Base-by-base conservation (phyloP, 768 basidiomycete genomes). In the Russula emetica region DNA sequence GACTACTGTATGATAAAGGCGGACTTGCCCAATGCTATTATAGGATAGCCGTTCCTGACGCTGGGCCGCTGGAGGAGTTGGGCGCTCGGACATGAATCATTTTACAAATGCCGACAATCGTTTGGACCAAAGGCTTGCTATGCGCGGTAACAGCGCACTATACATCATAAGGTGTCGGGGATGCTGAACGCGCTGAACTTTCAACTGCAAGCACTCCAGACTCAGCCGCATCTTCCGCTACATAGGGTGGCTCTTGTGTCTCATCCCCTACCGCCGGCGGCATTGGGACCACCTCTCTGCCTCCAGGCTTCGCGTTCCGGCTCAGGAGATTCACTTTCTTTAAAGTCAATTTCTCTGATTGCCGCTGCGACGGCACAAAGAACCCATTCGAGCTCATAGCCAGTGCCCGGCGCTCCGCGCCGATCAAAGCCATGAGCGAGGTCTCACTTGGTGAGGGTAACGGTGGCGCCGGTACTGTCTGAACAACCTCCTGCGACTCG, bases 401-500 rank as follows among this genome's bases (percentile, higher is more conserved):
- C 69, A 74, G 56, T 66, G 74, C 57, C 62, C 59, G 67, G 63
- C 73, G 68, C 53, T 74, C 75, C n/a, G 50, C 76, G 38, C 66
- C 66, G 8, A 45, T 72, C 51, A 57, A 68, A 67, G 69, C 71
- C 53, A 61, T 70, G 36, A 60, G 69, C 55, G 54, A 73, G 53
- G 57, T 30, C n/a, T 70, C 74, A 22, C 38, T 38, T 8, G 52
- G 50, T 13, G 57, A 55, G 32, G 66, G 66, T n/a, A 53, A 32
- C 6, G 67, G 61, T 5, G 80, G 80, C 0, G 85, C 78, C 8
- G 82, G 72, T 18, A 96, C 76, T 32, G 86, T 82, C 72, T 95
- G 94, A 1, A 84, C 80, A 47, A 88, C 84, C 26, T 76, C 70
- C 69, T 91, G 90, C 1, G 86, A 84, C 72, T 91, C 84, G 60